Evolutionary conservation across 2,329 filamentous ascomycete genomes (phyloP).

Genomic region (Sphaerulina musiva): DNA sequence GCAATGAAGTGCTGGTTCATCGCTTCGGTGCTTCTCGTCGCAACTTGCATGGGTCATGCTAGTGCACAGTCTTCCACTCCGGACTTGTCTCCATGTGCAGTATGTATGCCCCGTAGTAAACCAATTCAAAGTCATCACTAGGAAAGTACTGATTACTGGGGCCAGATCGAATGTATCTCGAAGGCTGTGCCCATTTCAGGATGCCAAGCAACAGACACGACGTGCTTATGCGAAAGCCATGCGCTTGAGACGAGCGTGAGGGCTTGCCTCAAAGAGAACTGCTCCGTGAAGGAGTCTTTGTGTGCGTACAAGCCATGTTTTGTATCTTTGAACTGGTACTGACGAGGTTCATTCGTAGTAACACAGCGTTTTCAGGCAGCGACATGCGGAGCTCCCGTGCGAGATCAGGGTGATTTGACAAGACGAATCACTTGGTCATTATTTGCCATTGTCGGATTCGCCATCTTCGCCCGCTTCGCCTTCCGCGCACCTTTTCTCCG

Average conservation of each 20-base stretch:
- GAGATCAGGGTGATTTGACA: constrained; percentile 1
- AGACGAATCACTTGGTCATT: constrained; percentile 1
- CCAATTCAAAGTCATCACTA: background rate
- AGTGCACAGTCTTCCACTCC: background rate
- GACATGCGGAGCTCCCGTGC: constrained; percentile 3
- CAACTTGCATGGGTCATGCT: background rate
- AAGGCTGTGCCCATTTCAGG: background rate
- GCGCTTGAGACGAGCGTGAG: background rate
- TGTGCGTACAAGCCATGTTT: background rate
- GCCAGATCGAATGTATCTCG: background rate
- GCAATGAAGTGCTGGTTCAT: background rate
- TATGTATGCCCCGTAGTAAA: background rate
- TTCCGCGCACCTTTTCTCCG: constrained; percentile 2
- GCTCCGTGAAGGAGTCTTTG: constrained; percentile 7
- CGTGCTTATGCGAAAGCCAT: constrained; percentile 3
- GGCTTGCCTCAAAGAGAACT: constrained; percentile 5
- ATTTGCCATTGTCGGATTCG: background rate
- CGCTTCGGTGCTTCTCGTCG: background rate
- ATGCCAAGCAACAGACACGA: constrained; percentile 12
- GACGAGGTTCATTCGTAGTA: background rate
- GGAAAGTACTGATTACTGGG: background rate
- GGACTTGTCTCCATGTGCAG: background rate
- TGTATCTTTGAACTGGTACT: background rate
- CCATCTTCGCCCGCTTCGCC: constrained; percentile 5
- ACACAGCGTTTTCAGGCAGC: constrained; percentile 1